These are phyloP conservation scores for Neocatenulostroma microsporum DNA, from an alignment of 2,329 filamentous ascomycete genomes.

Conservation along the genomic window DNA sequence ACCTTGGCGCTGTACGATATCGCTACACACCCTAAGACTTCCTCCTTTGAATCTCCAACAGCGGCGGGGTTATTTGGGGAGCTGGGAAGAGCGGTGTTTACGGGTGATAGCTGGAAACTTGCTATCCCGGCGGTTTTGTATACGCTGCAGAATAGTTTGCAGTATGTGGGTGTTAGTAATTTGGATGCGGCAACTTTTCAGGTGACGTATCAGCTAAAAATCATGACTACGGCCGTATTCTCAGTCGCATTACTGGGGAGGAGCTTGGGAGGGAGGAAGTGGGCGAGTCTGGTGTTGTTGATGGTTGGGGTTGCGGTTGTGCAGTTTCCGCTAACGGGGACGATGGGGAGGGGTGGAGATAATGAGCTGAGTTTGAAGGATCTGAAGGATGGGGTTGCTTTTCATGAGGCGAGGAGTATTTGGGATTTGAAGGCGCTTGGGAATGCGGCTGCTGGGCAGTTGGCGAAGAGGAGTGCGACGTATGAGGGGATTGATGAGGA, in stretches of 20 bases:
- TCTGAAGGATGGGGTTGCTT: slow-evolving; percentile 51
- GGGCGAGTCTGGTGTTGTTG: slow-evolving; percentile 71
- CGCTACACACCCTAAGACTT: slow-evolving; percentile 68
- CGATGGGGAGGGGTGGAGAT: slow-evolving; percentile 35
- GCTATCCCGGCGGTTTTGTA: slow-evolving; percentile 83
- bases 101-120: slow-evolving; percentile 88
- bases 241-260: slow-evolving; percentile 70
- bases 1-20: slow-evolving; percentile 84
- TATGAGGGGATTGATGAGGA: slow-evolving; percentile 78
- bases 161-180: slow-evolving; percentile 87
- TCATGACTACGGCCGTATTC: slow-evolving; percentile 82
- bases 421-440: slow-evolving; percentile 65
- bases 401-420: slow-evolving; percentile 68
- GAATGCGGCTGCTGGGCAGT: slow-evolving; percentile 40
- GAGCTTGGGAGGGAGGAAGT: slow-evolving; percentile 63
- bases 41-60: slow-evolving; percentile 61
- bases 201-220: slow-evolving; percentile 89
- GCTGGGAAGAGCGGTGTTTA: slow-evolving; percentile 73
- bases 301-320: slow-evolving; percentile 78
- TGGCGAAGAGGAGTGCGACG: slow-evolving; percentile 68
- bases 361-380: slow-evolving; percentile 50
- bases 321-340: slow-evolving; percentile 61
- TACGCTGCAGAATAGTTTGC: slow-evolving; percentile 85
- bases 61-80: slow-evolving; percentile 57
- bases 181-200: slow-evolving; percentile 89